Base-by-base conservation (phyloP, 2,329 filamentous ascomycete species). In the Hortaea sp. region DNA sequence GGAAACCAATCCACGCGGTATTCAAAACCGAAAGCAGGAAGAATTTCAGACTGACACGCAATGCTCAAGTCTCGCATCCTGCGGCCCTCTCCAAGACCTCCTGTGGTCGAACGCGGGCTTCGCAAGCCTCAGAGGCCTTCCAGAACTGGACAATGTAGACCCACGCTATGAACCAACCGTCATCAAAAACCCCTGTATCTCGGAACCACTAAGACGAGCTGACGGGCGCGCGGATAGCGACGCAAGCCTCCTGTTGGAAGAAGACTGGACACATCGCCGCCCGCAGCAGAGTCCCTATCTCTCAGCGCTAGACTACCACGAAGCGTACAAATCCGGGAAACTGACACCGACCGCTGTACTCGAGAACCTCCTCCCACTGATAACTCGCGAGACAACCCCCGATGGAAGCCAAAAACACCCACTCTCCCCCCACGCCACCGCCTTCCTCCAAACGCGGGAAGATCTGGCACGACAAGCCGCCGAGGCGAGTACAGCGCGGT, bases 61-160 rank as follows among this genome's bases (percentile, higher is more conserved):
- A 9, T 35, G 32, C n/a, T n/a, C 32, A 9, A 35, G 44, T 10
- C 37, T 34, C 48, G 45, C 27, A 11, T 9, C 32, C n/a, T 35
- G 9, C 7, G 32, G 32, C 32, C 32, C n/a, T n/a, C 9, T 90
- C 6, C 82, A 85, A 49, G 75, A 72, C 46, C 66, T 77, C 40
- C 73, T 89, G 51, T 94, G 83, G 82, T 69, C 67, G 42, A 87
- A 88, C 68, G 82, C 84, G 13, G 80, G 80, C 35, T 85, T 87
- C 57, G 68, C 66, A 41, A 64, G 67, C 4, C 67, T 86, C 37
- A 76, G 77, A 41, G 66, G 73, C 32, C 72, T 79, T 47, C 68
- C 27, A 7, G 63, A 72, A 13, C 67, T 87, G 29, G 68, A 77
- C 41, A 66, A 75, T 43, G 76, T 76, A 49, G 62, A 71, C 38